A percentile compares a stretch with the other conserved stretches of the same genome.
Conservation (phyloP, 108 stramenopile genomes). For the Nitzschia sp. region DNA sequence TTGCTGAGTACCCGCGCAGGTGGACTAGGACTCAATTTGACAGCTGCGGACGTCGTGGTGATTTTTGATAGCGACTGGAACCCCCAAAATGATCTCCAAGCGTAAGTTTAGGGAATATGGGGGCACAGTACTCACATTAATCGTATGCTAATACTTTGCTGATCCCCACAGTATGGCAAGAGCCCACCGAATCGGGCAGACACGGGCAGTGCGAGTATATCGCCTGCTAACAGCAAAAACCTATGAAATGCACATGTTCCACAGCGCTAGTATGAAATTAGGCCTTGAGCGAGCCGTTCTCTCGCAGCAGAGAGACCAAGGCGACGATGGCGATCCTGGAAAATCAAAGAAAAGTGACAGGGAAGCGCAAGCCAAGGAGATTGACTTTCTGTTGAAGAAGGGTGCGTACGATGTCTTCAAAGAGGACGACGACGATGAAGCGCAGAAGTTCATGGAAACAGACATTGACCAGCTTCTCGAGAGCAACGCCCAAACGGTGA, state of each 20-base stretch:
- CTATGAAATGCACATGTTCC: constrained; percentile 99
- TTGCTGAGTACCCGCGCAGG: constrained; percentile 92
- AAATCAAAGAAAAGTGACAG: constrained; percentile 64
- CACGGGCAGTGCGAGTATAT: constrained; percentile 46
- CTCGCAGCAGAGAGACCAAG: constrained; percentile 79
- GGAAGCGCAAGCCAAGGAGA: constrained; percentile 82
- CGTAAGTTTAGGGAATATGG: constrained; percentile 30
- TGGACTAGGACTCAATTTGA: constrained; percentile 73
- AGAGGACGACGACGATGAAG: constrained; percentile 84
- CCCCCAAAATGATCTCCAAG: constrained; percentile 95
- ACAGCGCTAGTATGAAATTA: constrained; percentile 93
- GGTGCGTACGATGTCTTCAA: constrained; percentile 87
- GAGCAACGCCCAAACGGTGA: constrained; percentile 74
- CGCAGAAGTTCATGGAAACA: constrained; percentile 84
- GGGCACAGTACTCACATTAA: too few relatives aligned
- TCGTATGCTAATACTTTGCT: too few relatives aligned
- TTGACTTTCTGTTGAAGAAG: constrained; percentile 77
- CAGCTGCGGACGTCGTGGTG: constrained; percentile 95
- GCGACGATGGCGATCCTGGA: constrained; percentile 35
- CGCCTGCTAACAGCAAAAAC: constrained; percentile 90
- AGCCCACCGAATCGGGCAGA: constrained; percentile 97
- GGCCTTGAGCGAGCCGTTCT: constrained; percentile 96
- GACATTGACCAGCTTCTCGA: constrained; percentile 89
- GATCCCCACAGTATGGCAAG: constrained; percentile 70
- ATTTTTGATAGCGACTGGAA: constrained; percentile 74